Evolutionary conservation across 1,284 basidiomycete species (phyloP), one percentile per base, ranked within the genome.

Genomic region (Gastroboletus turbinatus): DNA sequence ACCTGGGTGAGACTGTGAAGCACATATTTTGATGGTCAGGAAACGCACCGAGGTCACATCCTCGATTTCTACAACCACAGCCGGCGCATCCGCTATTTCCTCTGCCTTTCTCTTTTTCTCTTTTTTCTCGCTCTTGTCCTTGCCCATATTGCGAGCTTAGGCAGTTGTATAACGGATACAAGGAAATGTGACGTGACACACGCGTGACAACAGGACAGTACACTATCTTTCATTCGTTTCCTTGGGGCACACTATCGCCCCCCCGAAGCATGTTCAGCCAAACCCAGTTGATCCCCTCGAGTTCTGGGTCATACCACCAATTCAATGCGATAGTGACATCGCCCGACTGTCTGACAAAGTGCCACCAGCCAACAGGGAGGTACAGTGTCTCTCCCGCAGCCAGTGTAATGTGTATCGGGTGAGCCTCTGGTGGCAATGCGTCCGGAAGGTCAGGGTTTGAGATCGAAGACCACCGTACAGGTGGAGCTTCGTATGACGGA

Each of bases 311-410:
- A 67, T 92, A 94, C 86, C 87, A 96, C 86, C 92, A 94, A 65
- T 96, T 96, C 30, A 94, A 70, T 1, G 93, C 93, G 50, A 95
- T 85, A 0, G 81, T 84, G 8, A 79, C 75, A 63, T 82, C 73
- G 21, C 77, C 80, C 58, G 84, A 74, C 72, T 92, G 82, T 33
- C 80, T 77, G 43, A 96, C 93, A 67, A 89, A 82, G 70, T 96
- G 94, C 87, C 89, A 96, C 94, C 94, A 96, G 0, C 91, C 87
- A 2, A 88, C 83, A 19, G 94, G 94, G 27, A 96, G 81, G 71
- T 93, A 96, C n/a, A 96, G 72, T 1, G 88, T 87, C 61, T 96
- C 88, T 2, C 94, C 93, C 17, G 82, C 80, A 8, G 74, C 63
- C 6, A 96, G 68, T 0, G 80, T 83, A 23, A 95, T 78, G 5